A percentile compares a stretch with the other conserved stretches of the same genome.
Conservation (phyloP, 768 basidiomycete species). For the Pisolithus marmoratus region DNA sequence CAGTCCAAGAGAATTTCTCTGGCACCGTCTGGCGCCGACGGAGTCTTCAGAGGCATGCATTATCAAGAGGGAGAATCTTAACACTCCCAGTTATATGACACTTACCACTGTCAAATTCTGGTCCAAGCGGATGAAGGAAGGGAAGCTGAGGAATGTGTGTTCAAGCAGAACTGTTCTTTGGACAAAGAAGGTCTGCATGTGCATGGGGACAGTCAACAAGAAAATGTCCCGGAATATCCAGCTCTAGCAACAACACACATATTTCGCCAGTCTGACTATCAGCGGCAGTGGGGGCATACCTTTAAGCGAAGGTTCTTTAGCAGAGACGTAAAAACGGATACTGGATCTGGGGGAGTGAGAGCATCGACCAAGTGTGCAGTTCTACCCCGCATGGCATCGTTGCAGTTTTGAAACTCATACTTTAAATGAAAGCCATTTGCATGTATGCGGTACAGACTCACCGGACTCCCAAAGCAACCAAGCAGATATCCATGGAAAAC, state of each 20-base stretch:
- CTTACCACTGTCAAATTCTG: constrained; percentile 17
- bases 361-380: constrained; percentile 49
- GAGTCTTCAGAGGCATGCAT: constrained; percentile 9
- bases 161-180: constrained; percentile 27
- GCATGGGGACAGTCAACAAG: constrained; percentile 40
- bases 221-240: constrained; percentile 35
- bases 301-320: constrained; percentile 34
- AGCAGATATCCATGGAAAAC: constrained; percentile 37
- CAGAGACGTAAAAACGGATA: constrained; percentile 30
- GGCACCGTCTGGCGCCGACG: constrained; percentile 8
- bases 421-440: too few relatives aligned
- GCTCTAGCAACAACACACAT: constrained; percentile 5
- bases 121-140: constrained; percentile 17
- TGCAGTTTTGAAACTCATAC: too few relatives aligned
- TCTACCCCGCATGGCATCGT: constrained; percentile 21
- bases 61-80: background rate
- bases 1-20: constrained; percentile 10
- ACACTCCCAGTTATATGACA: background rate
- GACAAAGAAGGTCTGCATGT: constrained; percentile 53
- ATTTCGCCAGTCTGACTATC: background rate
- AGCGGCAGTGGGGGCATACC: constrained; percentile 24
- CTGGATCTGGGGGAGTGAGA: constrained; percentile 30
- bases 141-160: constrained; percentile 6
- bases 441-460: constrained; percentile 15
- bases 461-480: constrained; percentile 41